These are phyloP conservation scores for Heliocybe sulcata DNA, from an alignment of 1,284 basidiomycete genomes.

Conservation along the genomic window DNA sequence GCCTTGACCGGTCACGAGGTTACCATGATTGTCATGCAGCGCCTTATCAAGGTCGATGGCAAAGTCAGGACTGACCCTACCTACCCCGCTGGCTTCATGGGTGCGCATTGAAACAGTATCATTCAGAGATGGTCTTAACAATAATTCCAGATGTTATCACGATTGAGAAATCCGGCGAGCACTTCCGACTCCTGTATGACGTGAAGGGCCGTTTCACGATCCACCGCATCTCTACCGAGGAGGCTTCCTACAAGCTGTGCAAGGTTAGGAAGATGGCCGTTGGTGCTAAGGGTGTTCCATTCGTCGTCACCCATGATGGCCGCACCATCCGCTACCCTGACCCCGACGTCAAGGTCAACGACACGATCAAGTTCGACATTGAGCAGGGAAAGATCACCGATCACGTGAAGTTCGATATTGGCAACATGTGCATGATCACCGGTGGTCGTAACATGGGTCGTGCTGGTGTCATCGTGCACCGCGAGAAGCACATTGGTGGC, in stretches of 20 bases:
- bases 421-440: slow-evolving; percentile 97
- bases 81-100: slow-evolving; percentile 97
- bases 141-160: slow-evolving; percentile 80
- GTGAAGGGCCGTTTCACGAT: slow-evolving; percentile 99
- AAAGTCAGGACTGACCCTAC: slow-evolving; percentile 99
- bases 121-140: neutral
- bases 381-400: slow-evolving; percentile 93
- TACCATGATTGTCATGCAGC: slow-evolving; percentile 90
- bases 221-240: slow-evolving; percentile 98
- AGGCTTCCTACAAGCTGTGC: slow-evolving; percentile 96
- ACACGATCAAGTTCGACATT: slow-evolving; percentile 97
- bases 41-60: slow-evolving; percentile 96
- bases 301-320: slow-evolving; percentile 98
- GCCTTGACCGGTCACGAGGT: slow-evolving; percentile 97
- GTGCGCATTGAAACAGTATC: slow-evolving; percentile 36
- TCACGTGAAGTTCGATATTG: slow-evolving; percentile 94
- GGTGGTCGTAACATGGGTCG: slow-evolving; percentile 99
- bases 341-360: slow-evolving; percentile 93
- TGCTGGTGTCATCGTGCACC: slow-evolving; percentile 91
- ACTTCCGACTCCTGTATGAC: slow-evolving; percentile 99
- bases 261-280: slow-evolving; percentile 93
- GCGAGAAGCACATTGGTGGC: slow-evolving; percentile 96
- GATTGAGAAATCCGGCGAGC: slow-evolving; percentile 97
- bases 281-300: slow-evolving; percentile 91
- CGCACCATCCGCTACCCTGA: slow-evolving; percentile 99